Base-by-base conservation (phyloP, 805 yeast genomes). In the Hanseniaspora singularis region DNA sequence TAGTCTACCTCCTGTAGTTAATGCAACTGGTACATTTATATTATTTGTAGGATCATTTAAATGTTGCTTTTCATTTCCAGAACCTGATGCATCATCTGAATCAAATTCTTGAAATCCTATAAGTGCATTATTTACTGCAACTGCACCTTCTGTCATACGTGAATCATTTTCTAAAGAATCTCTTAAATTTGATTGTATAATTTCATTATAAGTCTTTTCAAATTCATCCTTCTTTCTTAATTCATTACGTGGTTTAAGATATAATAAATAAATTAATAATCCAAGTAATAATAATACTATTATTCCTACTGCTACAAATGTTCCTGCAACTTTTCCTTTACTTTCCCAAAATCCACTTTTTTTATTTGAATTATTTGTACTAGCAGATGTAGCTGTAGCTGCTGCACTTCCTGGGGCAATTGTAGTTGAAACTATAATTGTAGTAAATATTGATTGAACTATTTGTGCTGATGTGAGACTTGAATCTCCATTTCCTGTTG, bases 251-350 rank as follows among this genome's bases (percentile, higher is more conserved):
- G 52, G 55, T 40, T 55, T 57, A 43, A 58, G 55, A 52, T 66
- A 23, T 18, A 66, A 51, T 31, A 70, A 60, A 64, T 73, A 64
- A 55, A 71, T 50, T 51, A 79, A 51, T 0, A 69, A 60, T 0
- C 64, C 54, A 0, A 79, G 37, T 0, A 77, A 39, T 1, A 69
- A 69, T 0, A 74, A 54, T 0, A 64, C 72, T 1, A 79, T 77
- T 1, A 85, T 54, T 1, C 88, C 95, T 15, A 85, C 92, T 0
- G 74, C 87, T 2, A 81, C 76, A 62, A 85, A 85, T 0, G 86
- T 81, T 3, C 94, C 95, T 0, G 88, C 94, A 1, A 85, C 92
- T 57, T 80, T 81, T 0, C 89, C 94, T 38, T 74, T 74, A 39
- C 75, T 66, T 49, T 71, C 68, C 69, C 81, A 85, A 57, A 80